Percentiles rank a stretch among this genome's conserved stretches.
These are phyloP conservation scores for Psophocarpus tetragonolobus DNA, from an alignment of 306 rosid species.

Conservation along the genomic window DNA sequence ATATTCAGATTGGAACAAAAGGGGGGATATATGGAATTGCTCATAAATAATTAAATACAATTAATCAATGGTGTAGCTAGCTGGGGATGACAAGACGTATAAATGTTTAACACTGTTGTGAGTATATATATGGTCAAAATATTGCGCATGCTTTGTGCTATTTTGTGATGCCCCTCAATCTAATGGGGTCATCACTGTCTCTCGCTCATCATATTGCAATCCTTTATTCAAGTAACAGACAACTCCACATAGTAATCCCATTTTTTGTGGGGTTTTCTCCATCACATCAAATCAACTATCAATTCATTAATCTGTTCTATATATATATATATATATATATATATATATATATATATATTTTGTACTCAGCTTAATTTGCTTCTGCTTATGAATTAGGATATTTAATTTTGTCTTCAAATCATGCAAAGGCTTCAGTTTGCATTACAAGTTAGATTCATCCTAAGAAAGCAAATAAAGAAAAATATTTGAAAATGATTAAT, in stretches of 20 bases:
- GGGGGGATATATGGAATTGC: too few species aligned
- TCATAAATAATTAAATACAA: too few species aligned
- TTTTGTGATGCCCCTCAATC: slow-evolving; percentile 39
- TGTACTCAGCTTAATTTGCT: background rate
- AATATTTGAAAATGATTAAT: too few species aligned
- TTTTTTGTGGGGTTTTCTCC: background rate
- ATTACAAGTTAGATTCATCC: too few species aligned
- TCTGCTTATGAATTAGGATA: background rate
- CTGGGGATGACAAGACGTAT: slow-evolving; percentile 42
- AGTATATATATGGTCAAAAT: slow-evolving; percentile 23
- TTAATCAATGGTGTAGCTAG: too few species aligned
- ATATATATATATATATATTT: too few species aligned
- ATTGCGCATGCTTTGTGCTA: slow-evolving; percentile 32
- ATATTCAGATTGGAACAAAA: too few species aligned
- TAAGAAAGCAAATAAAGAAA: too few species aligned
- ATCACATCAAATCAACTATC: background rate
- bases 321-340: too few species aligned
- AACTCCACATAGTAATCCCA: background rate
- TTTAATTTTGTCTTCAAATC: too few species aligned
- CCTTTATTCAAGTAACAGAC: slow-evolving; percentile 35
- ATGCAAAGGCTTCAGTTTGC: too few species aligned
- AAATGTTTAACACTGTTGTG: background rate
- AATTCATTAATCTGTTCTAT: too few species aligned
- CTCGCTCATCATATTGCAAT: slow-evolving; percentile 5
- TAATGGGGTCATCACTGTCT: slow-evolving; percentile 35